Conservation (phyloP, 768 basidiomycete genomes). For the Boletus vermiculosoides region DNA sequence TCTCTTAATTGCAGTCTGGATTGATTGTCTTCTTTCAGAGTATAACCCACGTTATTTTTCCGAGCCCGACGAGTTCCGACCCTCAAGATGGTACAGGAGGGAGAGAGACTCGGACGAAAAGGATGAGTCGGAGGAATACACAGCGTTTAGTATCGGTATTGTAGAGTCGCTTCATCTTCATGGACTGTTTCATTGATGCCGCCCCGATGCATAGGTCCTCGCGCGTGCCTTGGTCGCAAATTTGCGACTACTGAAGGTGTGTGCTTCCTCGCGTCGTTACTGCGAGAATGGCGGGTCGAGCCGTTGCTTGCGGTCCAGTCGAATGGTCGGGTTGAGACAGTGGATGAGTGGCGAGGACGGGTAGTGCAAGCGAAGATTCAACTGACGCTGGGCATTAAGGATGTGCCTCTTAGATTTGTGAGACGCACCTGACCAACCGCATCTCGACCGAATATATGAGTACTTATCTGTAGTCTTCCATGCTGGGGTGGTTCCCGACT, state of each 20-base stretch:
- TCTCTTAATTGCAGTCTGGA: neutral
- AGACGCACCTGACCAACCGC: slow-evolving; percentile 6
- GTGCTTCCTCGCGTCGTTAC: slow-evolving; percentile 49
- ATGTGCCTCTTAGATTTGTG: slow-evolving; percentile 24
- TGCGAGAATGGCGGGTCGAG: slow-evolving; percentile 53
- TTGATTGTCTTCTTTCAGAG: slow-evolving; percentile 30
- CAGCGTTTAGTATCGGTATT: slow-evolving; percentile 26
- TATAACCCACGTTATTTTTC: slow-evolving; percentile 37
- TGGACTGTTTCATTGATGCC: neutral
- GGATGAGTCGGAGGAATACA: slow-evolving; percentile 20
- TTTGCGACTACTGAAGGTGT: slow-evolving; percentile 55
- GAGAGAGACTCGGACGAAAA: slow-evolving; percentile 3
- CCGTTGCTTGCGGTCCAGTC: slow-evolving; percentile 35
- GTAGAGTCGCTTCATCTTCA: neutral
- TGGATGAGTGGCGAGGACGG: slow-evolving; percentile 24
- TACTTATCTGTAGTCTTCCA: too few species aligned
- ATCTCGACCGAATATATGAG: too few species aligned
- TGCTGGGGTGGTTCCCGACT: too few species aligned
- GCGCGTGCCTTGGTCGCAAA: slow-evolving; percentile 52
- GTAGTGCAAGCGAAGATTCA: slow-evolving; percentile 20
- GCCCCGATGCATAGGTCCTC: slow-evolving; percentile 37
- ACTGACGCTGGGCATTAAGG: slow-evolving; percentile 17
- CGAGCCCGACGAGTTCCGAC: slow-evolving; percentile 37
- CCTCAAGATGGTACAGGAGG: slow-evolving; percentile 39
- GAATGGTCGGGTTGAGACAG: slow-evolving; percentile 14